phyloP scores from a whole-genome alignment of 1,284 basidiomycete genomes.

The Pseudomicrostroma phylloplanum region DNA sequence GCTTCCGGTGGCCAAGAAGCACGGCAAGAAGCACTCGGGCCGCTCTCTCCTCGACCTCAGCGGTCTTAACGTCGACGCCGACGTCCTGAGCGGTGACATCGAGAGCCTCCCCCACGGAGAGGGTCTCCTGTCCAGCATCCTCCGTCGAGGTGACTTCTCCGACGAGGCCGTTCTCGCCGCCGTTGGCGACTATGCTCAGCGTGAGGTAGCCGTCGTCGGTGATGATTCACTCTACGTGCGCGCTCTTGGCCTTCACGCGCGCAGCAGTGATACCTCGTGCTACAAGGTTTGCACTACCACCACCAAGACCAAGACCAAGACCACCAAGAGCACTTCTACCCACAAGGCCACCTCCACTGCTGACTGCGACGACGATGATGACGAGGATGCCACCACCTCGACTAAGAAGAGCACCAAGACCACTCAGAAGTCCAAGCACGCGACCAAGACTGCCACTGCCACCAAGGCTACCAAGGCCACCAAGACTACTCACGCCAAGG shows the following conservation, averaged over 20 bases:
- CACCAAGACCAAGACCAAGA: background rate
- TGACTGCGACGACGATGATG: background rate
- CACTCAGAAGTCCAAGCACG: background rate
- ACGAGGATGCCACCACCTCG: background rate
- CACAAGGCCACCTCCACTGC: background rate
- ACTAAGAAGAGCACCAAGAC: background rate
- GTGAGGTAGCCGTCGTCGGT: background rate
- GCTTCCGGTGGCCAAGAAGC: slow-evolving; percentile 2
- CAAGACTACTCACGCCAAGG: background rate
- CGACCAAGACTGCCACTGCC: background rate
- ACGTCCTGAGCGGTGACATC: slow-evolving; percentile 4
- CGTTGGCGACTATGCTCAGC: background rate
- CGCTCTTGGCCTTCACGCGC: background rate
- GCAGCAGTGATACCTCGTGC: background rate
- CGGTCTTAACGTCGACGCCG: slow-evolving; percentile 7
- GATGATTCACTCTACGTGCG: background rate
- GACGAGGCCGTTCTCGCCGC: background rate
- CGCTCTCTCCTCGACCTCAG: background rate
- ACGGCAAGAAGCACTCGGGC: background rate
- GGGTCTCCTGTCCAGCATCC: background rate
- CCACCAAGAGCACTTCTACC: background rate
- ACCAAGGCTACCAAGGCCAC: background rate
- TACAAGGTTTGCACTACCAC: background rate
- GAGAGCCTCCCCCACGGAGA: slow-evolving; percentile 7
- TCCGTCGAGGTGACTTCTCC: slow-evolving; percentile 1